Percentiles rank a stretch among this genome's conserved stretches.
Conservation (phyloP, 1,139 yeast genomes). For the Scheffersomyces segobiensis region DNA sequence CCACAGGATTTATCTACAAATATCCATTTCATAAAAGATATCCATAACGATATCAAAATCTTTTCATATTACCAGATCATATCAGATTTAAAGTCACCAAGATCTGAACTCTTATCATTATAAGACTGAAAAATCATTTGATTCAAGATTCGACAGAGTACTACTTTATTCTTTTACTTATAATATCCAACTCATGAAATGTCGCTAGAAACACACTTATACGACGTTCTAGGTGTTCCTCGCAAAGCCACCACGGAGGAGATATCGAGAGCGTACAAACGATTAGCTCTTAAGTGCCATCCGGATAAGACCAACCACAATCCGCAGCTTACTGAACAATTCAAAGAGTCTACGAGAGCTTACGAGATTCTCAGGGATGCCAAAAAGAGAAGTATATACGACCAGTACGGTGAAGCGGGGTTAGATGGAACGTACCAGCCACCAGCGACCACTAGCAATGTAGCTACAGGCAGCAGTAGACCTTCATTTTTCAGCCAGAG, state of each 20-base stretch:
- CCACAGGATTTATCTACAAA: neutral
- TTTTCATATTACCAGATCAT: neutral
- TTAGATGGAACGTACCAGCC: constrained; percentile 29
- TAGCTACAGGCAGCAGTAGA: neutral
- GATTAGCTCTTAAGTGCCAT: constrained; percentile 43
- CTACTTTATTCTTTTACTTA: neutral
- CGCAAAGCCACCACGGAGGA: constrained; percentile 39
- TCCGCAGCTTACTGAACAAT: constrained; percentile 43
- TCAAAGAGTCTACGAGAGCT: constrained; percentile 45
- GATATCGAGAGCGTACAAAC: constrained; percentile 41
- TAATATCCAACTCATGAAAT: constrained; percentile 9
- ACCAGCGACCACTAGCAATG: neutral
- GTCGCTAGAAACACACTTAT: constrained; percentile 35
- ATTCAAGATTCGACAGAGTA: too few species aligned
- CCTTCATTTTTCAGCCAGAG: neutral
- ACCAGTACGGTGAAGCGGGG: constrained; percentile 41
- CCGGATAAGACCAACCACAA: constrained; percentile 52
- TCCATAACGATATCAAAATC: neutral
- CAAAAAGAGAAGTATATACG: constrained; percentile 33
- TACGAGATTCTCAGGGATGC: constrained; percentile 42
- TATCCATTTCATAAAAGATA: neutral
- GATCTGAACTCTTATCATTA: neutral
- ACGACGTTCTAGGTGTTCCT: constrained; percentile 39
- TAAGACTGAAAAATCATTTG: neutral
- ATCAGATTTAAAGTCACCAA: neutral